Evolutionary conservation across 768 basidiomycete genomes (phyloP).

Genomic region (Leccinum incarnatum): DNA sequence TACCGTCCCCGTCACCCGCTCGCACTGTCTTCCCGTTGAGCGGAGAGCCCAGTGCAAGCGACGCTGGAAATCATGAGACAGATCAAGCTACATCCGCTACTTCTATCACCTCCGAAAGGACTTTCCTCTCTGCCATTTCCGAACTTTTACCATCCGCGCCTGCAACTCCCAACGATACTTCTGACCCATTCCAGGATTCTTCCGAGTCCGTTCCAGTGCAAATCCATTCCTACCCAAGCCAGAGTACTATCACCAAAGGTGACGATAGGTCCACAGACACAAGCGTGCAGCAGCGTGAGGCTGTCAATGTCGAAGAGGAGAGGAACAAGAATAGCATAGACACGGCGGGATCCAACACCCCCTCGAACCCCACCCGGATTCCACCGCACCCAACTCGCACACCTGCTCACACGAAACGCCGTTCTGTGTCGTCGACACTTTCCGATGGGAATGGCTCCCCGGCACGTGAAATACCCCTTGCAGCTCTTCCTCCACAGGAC

Average conservation of each 20-base stretch:
- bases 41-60: conserved; percentile 10
- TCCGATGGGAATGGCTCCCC: conserved; percentile 60
- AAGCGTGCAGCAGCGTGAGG: conserved; percentile 42
- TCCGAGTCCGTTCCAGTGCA: conserved; percentile 20
- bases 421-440: conserved; percentile 87
- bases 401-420: conserved; percentile 91
- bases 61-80: conserved; percentile 15
- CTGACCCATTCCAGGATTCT: conserved; percentile 42
- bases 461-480: conserved; percentile 42
- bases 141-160: conserved; percentile 49
- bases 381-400: conserved; percentile 79
- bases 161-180: conserved; percentile 53
- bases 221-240: conserved; percentile 53
- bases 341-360: conserved; percentile 20
- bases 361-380: conserved; percentile 23
- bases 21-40: conserved; percentile 31
- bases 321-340: conserved; percentile 1
- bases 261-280: conserved; percentile 27
- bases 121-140: conserved; percentile 53
- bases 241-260: conserved; percentile 56
- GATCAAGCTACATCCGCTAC: conserved; percentile 45
- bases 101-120: conserved; percentile 39
- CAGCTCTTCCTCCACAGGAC: conserved; percentile 46
- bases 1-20: conserved; percentile 33
- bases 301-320: conserved; percentile 52